Conservation (phyloP, 106 monocot species). For the Vanilla planifolia region DNA sequence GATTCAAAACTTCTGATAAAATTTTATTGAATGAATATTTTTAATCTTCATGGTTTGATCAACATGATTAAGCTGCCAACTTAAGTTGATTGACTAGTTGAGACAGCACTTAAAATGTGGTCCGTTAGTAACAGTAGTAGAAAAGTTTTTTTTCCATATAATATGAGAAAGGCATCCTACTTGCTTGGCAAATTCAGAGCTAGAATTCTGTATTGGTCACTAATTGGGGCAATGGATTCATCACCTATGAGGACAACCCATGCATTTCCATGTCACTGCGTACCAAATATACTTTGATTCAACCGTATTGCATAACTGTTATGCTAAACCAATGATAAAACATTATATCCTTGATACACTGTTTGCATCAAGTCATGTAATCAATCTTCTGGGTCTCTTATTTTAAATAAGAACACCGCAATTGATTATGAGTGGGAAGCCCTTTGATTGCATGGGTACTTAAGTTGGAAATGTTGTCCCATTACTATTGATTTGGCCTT, state of each 20-base stretch:
- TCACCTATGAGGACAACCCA: no score
- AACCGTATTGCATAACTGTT: neutral
- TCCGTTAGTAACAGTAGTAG: no score
- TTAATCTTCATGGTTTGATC: neutral
- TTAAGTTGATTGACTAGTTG: neutral
- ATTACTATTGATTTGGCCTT: neutral
- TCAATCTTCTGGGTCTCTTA: neutral
- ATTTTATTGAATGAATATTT: neutral
- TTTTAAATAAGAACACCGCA: neutral
- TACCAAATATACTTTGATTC: neutral
- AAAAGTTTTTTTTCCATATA: no score
- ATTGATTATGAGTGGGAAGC: neutral
- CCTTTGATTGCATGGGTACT: neutral
- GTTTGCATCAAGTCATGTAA: neutral
- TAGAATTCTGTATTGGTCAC: no score
- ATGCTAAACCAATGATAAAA: neutral
- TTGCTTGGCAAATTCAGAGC: no score
- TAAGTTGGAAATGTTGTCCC: neutral
- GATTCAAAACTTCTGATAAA: neutral
- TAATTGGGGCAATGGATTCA: no score
- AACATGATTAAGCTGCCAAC: neutral
- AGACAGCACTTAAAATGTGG: neutral
- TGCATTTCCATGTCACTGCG: no score
- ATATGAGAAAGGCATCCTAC: no score
- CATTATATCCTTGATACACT: neutral